Evolutionary conservation across 305 asterid species (phyloP), one percentile per base, ranked within the genome.

Genomic region (Fraxinus nigra): DNA sequence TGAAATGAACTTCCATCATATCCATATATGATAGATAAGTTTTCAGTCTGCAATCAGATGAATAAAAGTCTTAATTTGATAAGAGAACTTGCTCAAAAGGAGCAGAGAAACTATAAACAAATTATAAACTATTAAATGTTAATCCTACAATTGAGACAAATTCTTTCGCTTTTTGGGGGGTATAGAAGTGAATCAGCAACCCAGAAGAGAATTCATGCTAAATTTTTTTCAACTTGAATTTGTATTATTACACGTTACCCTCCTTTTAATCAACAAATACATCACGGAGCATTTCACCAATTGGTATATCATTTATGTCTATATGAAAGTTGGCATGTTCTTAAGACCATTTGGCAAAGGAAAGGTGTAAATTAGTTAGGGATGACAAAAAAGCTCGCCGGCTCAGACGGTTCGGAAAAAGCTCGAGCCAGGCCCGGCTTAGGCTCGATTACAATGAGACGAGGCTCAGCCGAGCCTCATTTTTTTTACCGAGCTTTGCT

Each of bases 1-100:
- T 89, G 92, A 84, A 90, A 93, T 80, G 89, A 84, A 75, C 80
- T 82, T 80, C 93, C 97, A 83, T 88, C 93, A 78, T 87, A 90
- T 87, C 92, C 93, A 79, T 86, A 86, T 77, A 94, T 78, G 38
- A 94, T 87, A 85, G 97, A 94, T 22, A 76, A 86, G 80, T 89
- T 94, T 61, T 87, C 90, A 51, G 82, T 87, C 97, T 93, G 90
- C 87, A 81, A 81, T 9, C 24, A 81, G 81, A 82, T 54, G 80
- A 18, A 81, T 35, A 65, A 75, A 77, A 85, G 81, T 22, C 38
- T 73, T 72, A 79, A 54, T 76, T 77, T n/a, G 38, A 77, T 37
- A 67, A 13, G 74, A 78, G 81, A 61, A 7, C 26, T 28, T 5
- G 18, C 14, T 18, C 65, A 18, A 67, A 59, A 14, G 61, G 67